phyloP scores from a whole-genome alignment of 176 grass and related monocot species.

The Hordeum marinum region DNA sequence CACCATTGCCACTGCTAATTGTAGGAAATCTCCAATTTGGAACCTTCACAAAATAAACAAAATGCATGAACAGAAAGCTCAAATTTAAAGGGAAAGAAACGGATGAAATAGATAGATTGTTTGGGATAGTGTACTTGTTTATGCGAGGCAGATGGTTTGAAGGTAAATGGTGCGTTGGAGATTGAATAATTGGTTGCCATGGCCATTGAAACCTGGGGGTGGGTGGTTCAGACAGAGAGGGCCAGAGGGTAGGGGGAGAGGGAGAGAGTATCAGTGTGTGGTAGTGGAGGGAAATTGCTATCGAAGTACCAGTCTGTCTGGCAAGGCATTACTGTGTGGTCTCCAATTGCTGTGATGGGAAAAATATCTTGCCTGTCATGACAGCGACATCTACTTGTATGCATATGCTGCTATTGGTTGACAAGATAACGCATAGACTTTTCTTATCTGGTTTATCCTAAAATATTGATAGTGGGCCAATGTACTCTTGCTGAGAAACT shows the following conservation, averaged over 20 bases:
- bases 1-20: background rate
- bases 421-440: conserved; percentile 4
- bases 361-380: conserved; percentile 31
- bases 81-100: background rate
- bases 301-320: conserved; percentile 21
- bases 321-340: conserved; percentile 42
- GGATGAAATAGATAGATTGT: background rate
- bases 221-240: background rate
- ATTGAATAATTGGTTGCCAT: conserved; percentile 37
- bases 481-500: background rate
- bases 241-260: background rate
- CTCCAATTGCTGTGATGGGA: conserved; percentile 18
- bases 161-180: conserved; percentile 19
- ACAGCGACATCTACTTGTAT: conserved; percentile 23
- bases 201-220: conserved; percentile 18
- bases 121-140: conserved; percentile 27
- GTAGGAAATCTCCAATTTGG: conserved; percentile 9
- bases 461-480: background rate
- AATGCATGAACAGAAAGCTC: background rate
- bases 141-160: background rate
- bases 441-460: background rate
- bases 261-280: background rate
- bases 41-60: conserved; percentile 16
- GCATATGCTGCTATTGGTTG: conserved; percentile 21
- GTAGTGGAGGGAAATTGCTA: background rate